Percentiles rank a stretch among this genome's conserved stretches.
phyloP scores from a whole-genome alignment of 2,329 filamentous ascomycete genomes.

The Pyrenophora teres region DNA sequence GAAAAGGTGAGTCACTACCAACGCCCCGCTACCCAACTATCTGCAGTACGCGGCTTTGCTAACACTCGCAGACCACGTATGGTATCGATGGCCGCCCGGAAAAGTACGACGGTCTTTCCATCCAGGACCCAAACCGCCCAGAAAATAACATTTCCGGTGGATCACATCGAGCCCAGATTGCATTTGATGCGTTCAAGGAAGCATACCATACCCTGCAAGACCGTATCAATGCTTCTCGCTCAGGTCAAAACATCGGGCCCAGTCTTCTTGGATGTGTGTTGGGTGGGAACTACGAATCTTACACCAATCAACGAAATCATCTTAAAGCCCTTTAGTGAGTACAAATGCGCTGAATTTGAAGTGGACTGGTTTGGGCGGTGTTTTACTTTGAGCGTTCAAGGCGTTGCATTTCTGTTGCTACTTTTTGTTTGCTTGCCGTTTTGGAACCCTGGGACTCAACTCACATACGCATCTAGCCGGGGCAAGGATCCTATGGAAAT shows the following conservation, averaged over 20 bases:
- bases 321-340: conserved; percentile 50
- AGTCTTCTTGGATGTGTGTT: conserved; percentile 75
- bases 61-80: conserved; percentile 20
- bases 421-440: not conserved
- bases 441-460: not conserved
- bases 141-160: conserved; percentile 90
- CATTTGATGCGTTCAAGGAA: conserved; percentile 71
- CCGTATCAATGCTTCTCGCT: conserved; percentile 55
- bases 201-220: conserved; percentile 47
- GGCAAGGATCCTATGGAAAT: too few species aligned
- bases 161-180: conserved; percentile 69
- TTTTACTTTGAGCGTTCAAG: not conserved
- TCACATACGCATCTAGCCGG: too few species aligned
- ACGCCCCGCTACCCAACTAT: not conserved
- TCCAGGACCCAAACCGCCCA: conserved; percentile 87
- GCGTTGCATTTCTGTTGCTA: not conserved
- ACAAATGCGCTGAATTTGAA: conserved; percentile 11
- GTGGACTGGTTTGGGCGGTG: not conserved
- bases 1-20: conserved; percentile 66
- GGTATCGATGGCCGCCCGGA: conserved; percentile 41
- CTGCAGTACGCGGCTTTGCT: conserved; percentile 1
- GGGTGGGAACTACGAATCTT: conserved; percentile 78
- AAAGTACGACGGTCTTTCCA: conserved; percentile 68
- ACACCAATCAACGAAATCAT: conserved; percentile 69
- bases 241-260: conserved; percentile 24